phyloP scores from a whole-genome alignment of 2,329 filamentous ascomycete genomes.

The Ciborinia camelliae region DNA sequence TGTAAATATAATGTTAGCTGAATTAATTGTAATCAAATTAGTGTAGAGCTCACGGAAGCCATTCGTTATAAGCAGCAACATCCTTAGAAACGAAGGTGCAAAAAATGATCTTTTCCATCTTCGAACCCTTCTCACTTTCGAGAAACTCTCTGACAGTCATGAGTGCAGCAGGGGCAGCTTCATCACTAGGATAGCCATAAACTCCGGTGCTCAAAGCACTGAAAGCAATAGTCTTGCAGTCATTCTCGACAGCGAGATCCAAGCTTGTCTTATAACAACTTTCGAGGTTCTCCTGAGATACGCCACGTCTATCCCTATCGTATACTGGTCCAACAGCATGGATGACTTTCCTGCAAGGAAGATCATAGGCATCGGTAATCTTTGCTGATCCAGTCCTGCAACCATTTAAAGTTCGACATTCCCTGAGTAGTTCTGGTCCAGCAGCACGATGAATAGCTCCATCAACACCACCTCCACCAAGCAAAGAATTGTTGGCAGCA shows the following conservation, averaged over 20 bases:
- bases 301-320: slow-evolving; percentile 40
- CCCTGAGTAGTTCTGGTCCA: slow-evolving; percentile 62
- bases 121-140: slow-evolving; percentile 44
- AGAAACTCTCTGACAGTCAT: slow-evolving; percentile 55
- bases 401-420: slow-evolving; percentile 69
- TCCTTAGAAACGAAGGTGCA: slow-evolving; percentile 81
- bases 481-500: slow-evolving; percentile 75
- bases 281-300: slow-evolving; percentile 48
- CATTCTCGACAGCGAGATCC: slow-evolving; percentile 64
- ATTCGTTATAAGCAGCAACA: slow-evolving; percentile 64
- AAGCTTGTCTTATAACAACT: slow-evolving; percentile 70
- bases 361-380: slow-evolving; percentile 72
- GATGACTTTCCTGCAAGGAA: slow-evolving; percentile 78
- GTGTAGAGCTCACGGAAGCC: slow-evolving; percentile 64
- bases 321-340: slow-evolving; percentile 90
- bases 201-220: slow-evolving; percentile 82
- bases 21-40: slow-evolving; percentile 10
- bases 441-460: slow-evolving; percentile 84
- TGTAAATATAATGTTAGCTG: slow-evolving; percentile 27
- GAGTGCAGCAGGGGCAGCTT: slow-evolving; percentile 71
- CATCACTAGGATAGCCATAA: slow-evolving; percentile 76
- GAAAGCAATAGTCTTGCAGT: slow-evolving; percentile 73
- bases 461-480: slow-evolving; percentile 88
- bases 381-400: slow-evolving; percentile 78
- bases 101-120: slow-evolving; percentile 74